Percentiles rank a stretch among this genome's conserved stretches.
phyloP scores from a whole-genome alignment of 345 rosid species.

The Carallia brachiata region DNA sequence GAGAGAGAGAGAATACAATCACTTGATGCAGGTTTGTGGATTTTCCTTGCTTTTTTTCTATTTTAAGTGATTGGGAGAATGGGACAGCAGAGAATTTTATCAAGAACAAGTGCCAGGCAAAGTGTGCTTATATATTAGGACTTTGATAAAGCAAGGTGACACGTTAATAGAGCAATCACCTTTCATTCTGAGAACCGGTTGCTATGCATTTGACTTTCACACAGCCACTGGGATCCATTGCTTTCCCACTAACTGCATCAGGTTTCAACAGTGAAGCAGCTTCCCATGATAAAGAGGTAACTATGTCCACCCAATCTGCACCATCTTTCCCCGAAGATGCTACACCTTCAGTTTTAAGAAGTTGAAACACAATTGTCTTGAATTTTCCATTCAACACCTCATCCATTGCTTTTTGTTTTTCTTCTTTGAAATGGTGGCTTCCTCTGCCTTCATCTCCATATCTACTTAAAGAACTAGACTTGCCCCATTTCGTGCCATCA shows the following conservation, averaged over 20 bases:
- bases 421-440: slow-evolving; percentile 50
- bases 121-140: too few species aligned
- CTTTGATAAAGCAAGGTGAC: neutral
- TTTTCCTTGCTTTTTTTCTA: too few species aligned
- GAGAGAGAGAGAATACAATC: too few species aligned
- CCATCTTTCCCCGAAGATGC: slow-evolving; percentile 35
- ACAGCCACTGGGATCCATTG: slow-evolving; percentile 51
- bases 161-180: slow-evolving; percentile 34
- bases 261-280: slow-evolving; percentile 80
- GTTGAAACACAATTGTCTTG: slow-evolving; percentile 55
- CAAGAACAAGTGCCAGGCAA: too few species aligned
- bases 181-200: slow-evolving; percentile 63
- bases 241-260: slow-evolving; percentile 56
- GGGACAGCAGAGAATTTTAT: too few species aligned
- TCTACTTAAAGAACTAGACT: slow-evolving; percentile 54
- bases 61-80: too few species aligned
- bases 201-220: slow-evolving; percentile 97
- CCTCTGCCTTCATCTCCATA: slow-evolving; percentile 38
- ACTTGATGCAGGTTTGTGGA: too few species aligned
- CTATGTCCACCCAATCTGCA: slow-evolving; percentile 69
- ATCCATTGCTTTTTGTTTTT: slow-evolving; percentile 53
- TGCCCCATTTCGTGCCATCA: slow-evolving; percentile 63
- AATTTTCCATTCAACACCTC: slow-evolving; percentile 71
- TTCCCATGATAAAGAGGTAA: slow-evolving; percentile 78
- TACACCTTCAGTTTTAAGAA: slow-evolving; percentile 58